Evolutionary conservation across 2,329 filamentous ascomycete species (phyloP), one percentile per base, ranked within the genome.

Genomic region (Talaromyces sp.): DNA sequence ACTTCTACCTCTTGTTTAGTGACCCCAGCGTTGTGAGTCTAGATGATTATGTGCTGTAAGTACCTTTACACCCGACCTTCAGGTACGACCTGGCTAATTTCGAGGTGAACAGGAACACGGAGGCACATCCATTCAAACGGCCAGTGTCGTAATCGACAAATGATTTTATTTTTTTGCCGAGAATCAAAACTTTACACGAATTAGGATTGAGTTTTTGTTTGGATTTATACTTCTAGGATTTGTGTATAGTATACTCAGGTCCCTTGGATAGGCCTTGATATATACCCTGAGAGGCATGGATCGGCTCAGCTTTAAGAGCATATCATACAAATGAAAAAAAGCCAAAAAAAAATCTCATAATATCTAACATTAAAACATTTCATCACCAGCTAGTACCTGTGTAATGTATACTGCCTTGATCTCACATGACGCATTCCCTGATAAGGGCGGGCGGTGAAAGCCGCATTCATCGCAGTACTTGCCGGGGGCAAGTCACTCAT

Each of bases 41-140:
- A 67, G 80, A 82, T 70, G 79, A 82, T 69, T 82, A 78, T 69
- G 78, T 82, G 61, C 71, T 82, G 77, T 80, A 70, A 78, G 78
- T 79, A 58, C 61, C 56, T 50, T 45, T 45, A 17, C n/a, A 61
- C 31, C 22, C 13, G 22, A 1, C 39, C 56, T 17, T 31, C 27
- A 31, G 27, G 41, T 62, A 11, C 19, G 56, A 54, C 49, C 22
- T 41, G 67, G 58, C 63, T 66, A 67, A 69, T 68, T 37, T n/a
- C 59, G 65, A 7, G 19, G 41, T 41, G 47, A 35, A 57, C 66
- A 79, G 78, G 56, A 74, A 80, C 62, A 80, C 71, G 10, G 71
- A 73, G 63, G 71, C 71, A 7, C 72, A 74, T 61, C 71, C 72
- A 19, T 68, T 73, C 61, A 71, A 70, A 65, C 69, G 71, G 6